Evolutionary conservation across 495 filamentous ascomycete species (phyloP).

Genomic region (Acidomyces sp.): DNA sequence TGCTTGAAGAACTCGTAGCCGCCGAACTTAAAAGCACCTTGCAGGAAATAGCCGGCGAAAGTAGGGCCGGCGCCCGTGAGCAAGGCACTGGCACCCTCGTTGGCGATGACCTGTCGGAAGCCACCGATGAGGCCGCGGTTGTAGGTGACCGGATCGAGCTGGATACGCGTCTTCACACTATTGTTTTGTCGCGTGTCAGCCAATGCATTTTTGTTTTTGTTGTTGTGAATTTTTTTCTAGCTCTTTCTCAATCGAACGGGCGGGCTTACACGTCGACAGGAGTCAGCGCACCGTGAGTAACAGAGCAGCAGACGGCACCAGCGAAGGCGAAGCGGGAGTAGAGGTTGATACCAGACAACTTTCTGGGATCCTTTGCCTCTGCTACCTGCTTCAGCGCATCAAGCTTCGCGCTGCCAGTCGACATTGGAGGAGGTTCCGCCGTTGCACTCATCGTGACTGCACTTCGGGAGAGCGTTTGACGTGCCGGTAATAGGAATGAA

Average conservation of each 20-base stretch:
- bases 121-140: slow-evolving; percentile 34
- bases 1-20: slow-evolving; percentile 39
- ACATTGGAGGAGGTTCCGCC: slow-evolving; percentile 19
- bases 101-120: slow-evolving; percentile 31
- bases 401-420: slow-evolving; percentile 29
- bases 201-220: background rate
- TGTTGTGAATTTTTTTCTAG: background rate
- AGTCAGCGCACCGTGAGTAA: slow-evolving; percentile 85
- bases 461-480: background rate
- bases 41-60: slow-evolving; percentile 34
- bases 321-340: slow-evolving; percentile 74
- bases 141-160: slow-evolving; percentile 34
- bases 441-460: slow-evolving; percentile 13
- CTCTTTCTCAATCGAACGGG: background rate
- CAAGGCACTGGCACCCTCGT: slow-evolving; percentile 31
- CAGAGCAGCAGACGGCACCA: slow-evolving; percentile 83
- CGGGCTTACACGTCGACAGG: slow-evolving; percentile 92
- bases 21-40: slow-evolving; percentile 36
- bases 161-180: slow-evolving; percentile 35
- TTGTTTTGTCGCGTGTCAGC: slow-evolving; percentile 11
- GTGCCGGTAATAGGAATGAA: too few relatives aligned
- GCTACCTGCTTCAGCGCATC: slow-evolving; percentile 27
- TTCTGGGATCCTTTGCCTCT: slow-evolving; percentile 19
- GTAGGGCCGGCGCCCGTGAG: slow-evolving; percentile 32
- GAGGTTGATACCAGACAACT: slow-evolving; percentile 29